A percentile compares a stretch with the other conserved stretches of the same genome.
Evolutionary conservation across 208 protist species (phyloP).

Genomic region (Acanthamoeba lenticulata): DNA sequence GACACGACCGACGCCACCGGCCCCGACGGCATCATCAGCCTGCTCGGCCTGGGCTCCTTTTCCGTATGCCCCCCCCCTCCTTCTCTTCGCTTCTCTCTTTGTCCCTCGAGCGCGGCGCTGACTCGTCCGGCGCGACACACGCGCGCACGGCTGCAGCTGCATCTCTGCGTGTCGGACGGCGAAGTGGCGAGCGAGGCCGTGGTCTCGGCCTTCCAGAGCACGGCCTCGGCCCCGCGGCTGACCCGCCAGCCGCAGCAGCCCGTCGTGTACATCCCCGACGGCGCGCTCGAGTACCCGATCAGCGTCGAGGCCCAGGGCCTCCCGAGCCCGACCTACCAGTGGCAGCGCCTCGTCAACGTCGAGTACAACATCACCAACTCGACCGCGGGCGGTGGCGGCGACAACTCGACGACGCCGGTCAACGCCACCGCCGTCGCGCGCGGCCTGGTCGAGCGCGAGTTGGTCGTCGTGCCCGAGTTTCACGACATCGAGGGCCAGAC

Average conservation of each 20-base stretch:
- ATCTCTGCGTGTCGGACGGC: constrained; percentile 1
- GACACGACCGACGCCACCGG: not conserved
- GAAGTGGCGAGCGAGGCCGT: not conserved
- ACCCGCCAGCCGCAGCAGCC: not conserved
- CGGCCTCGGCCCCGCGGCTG: not conserved
- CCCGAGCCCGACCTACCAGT: not conserved
- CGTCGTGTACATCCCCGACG: not conserved
- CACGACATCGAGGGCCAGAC: not conserved
- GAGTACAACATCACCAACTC: not conserved
- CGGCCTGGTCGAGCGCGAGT: not conserved
- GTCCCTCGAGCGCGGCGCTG: too few species aligned
- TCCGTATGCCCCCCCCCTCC: too few species aligned
- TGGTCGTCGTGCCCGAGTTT: not conserved
- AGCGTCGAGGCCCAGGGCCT: not conserved
- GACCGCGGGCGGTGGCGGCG: too few species aligned
- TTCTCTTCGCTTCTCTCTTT: too few species aligned
- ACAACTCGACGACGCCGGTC: not conserved
- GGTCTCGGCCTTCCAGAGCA: not conserved
- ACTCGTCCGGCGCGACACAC: too few species aligned
- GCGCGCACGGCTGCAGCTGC: too few species aligned
- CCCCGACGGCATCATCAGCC: not conserved
- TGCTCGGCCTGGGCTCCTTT: too few species aligned
- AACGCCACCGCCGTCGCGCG: not conserved
- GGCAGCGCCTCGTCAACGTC: not conserved
- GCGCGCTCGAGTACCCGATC: not conserved